These are phyloP conservation scores for Talaromyces piceae DNA, from an alignment of 2,329 filamentous ascomycete genomes.

Conservation along the genomic window DNA sequence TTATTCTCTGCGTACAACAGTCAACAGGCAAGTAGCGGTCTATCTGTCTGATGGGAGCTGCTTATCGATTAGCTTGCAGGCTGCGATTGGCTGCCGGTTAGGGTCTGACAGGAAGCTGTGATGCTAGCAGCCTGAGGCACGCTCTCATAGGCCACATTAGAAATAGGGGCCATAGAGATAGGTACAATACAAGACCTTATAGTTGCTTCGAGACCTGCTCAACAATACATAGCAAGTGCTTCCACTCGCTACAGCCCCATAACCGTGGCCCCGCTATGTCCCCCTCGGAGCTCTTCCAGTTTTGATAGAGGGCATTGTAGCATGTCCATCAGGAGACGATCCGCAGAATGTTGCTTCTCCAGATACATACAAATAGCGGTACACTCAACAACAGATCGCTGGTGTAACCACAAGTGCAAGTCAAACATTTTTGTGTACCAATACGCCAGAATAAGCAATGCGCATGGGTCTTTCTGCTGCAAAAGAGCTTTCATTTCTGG, in stretches of 20 bases:
- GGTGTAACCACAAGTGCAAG: constrained; percentile 43
- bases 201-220: too few species aligned
- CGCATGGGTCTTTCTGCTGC: constrained; percentile 44
- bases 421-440: constrained; percentile 48
- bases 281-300: background rate
- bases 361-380: constrained; percentile 43
- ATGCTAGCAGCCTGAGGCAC: background rate
- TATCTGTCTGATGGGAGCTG: background rate
- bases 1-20: background rate
- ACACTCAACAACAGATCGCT: constrained; percentile 43
- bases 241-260: too few species aligned
- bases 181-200: too few species aligned
- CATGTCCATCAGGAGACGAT: constrained; percentile 4
- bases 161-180: too few species aligned
- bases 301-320: background rate
- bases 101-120: background rate
- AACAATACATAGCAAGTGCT: too few species aligned
- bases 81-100: background rate
- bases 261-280: background rate
- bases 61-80: background rate
- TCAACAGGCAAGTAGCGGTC: background rate
- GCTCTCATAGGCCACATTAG: background rate
- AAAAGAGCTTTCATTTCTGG: constrained; percentile 38
- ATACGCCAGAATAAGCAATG: constrained; percentile 49
- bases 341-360: constrained; percentile 20